phyloP scores from a whole-genome alignment of 495 filamentous ascomycete genomes.

The Pyrenula massariospora region DNA sequence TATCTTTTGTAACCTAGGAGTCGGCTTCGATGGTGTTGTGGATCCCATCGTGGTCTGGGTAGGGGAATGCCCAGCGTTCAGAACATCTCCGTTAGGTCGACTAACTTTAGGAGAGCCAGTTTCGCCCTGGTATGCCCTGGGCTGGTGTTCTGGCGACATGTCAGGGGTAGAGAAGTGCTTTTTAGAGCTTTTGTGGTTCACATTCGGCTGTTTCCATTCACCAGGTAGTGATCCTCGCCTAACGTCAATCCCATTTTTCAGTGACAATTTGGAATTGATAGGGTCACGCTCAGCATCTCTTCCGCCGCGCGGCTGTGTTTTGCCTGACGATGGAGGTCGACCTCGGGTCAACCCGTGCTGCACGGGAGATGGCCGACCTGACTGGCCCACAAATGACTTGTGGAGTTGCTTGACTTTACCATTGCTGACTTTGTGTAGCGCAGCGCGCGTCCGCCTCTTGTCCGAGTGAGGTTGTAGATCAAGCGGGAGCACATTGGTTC shows the following conservation, averaged over 20 bases:
- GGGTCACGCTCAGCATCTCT: background rate
- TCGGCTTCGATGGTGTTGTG: background rate
- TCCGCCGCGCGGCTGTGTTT: background rate
- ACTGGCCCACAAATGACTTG: background rate
- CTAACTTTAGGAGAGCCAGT: background rate
- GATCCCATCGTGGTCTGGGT: background rate
- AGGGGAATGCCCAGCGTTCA: background rate
- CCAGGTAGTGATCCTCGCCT: background rate
- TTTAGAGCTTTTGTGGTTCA: background rate
- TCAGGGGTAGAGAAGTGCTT: background rate
- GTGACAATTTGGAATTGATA: background rate
- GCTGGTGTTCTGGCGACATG: background rate
- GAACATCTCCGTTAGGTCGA: background rate
- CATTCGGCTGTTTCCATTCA: background rate
- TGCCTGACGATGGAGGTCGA: background rate
- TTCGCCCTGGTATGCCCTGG: background rate
- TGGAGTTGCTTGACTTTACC: background rate
- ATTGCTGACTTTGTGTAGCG: constrained; percentile 9
- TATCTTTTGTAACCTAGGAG: background rate
- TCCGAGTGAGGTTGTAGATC: constrained; percentile 54
- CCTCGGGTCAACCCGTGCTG: background rate
- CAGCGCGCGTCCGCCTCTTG: constrained; percentile 46
- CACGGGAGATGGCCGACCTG: background rate
- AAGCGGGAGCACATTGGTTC: constrained; percentile 64
- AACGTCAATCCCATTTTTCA: background rate